These are phyloP conservation scores for Alternaria dauci DNA, from an alignment of 2,329 filamentous ascomycete genomes.

Conservation along the genomic window DNA sequence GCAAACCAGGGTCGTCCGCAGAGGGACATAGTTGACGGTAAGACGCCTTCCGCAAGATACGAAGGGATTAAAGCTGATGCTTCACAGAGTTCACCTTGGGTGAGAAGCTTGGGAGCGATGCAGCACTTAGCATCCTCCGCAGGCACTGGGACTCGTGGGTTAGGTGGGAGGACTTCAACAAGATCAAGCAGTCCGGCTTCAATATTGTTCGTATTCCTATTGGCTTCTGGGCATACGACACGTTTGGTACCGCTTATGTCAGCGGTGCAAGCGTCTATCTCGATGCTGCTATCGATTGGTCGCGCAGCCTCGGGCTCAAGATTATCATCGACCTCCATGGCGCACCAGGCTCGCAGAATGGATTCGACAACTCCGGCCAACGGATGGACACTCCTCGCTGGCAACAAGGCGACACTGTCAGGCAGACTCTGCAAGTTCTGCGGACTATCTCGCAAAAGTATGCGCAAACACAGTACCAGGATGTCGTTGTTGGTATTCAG, in stretches of 20 bases:
- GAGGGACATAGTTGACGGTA: constrained; percentile 53
- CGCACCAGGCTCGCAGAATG: constrained; percentile 66
- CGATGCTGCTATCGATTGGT: constrained; percentile 66
- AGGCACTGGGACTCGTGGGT: constrained; percentile 63
- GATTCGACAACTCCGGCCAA: constrained; percentile 69
- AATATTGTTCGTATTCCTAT: constrained; percentile 68
- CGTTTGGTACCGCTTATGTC: constrained; percentile 60
- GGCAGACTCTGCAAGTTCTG: constrained; percentile 65
- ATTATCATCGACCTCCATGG: constrained; percentile 69
- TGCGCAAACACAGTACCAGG: constrained; percentile 60
- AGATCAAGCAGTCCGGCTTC: constrained; percentile 65
- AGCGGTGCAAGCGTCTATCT: constrained; percentile 62
- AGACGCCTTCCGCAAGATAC: neutral
- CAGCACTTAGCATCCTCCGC: constrained; percentile 55
- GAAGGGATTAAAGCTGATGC: neutral
- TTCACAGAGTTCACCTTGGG: constrained; percentile 59
- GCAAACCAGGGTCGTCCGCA: constrained; percentile 31
- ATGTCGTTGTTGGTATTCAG: constrained; percentile 67
- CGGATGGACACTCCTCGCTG: constrained; percentile 55
- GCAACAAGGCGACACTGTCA: constrained; percentile 58
- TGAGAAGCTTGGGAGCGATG: constrained; percentile 58
- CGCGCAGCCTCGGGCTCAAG: constrained; percentile 61
- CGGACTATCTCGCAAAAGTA: constrained; percentile 67
- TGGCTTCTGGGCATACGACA: constrained; percentile 67
- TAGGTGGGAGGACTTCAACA: constrained; percentile 62